phyloP scores from a whole-genome alignment of 192 early-diverging fungal species.

The Entomortierella lignicola region DNA sequence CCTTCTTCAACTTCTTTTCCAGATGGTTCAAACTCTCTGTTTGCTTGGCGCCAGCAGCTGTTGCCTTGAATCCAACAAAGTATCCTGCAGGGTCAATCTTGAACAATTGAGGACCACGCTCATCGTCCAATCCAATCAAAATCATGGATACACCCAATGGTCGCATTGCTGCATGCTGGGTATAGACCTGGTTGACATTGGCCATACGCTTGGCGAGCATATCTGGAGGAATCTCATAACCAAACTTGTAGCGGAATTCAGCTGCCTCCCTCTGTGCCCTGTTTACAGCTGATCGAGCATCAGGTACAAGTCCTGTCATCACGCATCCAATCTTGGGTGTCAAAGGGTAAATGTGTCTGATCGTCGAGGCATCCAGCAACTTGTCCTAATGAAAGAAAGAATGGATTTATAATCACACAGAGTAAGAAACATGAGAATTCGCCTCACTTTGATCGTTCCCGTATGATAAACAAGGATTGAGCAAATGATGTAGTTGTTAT shows the following conservation, averaged over 20 bases:
- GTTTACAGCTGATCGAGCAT: constrained; percentile 92
- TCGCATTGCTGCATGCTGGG: constrained; percentile 98
- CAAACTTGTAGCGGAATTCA: constrained; percentile 98
- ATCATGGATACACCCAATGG: constrained; percentile 99
- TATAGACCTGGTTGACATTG: constrained; percentile 99
- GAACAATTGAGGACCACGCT: constrained; percentile 96
- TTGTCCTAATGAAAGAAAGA: constrained; percentile 76
- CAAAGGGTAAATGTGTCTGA: constrained; percentile 94
- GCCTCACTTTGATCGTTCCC: background rate
- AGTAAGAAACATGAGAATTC: background rate
- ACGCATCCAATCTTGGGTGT: constrained; percentile 96
- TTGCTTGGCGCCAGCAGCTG: constrained; percentile 94
- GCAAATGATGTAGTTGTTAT: too few species aligned
- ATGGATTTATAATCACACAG: background rate
- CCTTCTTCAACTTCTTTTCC: constrained; percentile 98
- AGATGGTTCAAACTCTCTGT: constrained; percentile 95
- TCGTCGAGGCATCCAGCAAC: constrained; percentile 91
- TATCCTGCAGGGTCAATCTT: constrained; percentile 99
- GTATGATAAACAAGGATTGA: background rate
- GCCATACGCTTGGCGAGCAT: constrained; percentile 98
- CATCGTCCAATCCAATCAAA: constrained; percentile 95
- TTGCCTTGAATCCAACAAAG: constrained; percentile 97
- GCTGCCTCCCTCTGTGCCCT: constrained; percentile 96
- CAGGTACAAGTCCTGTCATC: constrained; percentile 98
- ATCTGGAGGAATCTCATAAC: constrained; percentile 97